Conservation (phyloP, 306 rosid genomes). For the Luffa aegyptiaca region DNA sequence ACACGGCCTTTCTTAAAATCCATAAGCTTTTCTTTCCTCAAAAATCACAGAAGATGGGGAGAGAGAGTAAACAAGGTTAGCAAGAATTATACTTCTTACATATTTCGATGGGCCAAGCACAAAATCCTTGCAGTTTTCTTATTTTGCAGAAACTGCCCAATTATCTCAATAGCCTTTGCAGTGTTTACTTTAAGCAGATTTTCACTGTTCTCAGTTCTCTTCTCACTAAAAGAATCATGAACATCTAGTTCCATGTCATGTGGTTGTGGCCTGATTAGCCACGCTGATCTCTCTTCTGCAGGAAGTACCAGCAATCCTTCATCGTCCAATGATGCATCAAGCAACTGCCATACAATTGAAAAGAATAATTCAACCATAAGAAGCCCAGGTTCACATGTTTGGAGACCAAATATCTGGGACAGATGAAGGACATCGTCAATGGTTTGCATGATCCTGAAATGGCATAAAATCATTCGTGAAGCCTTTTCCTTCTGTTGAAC, state of each 20-base stretch:
- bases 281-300: conserved; percentile 48
- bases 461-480: conserved; percentile 13
- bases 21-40: neutral
- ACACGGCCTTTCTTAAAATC: neutral
- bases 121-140: conserved; percentile 60
- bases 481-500: neutral
- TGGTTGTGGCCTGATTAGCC: conserved; percentile 40
- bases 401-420: conserved; percentile 45
- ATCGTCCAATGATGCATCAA: conserved; percentile 86
- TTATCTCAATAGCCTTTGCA: conserved; percentile 58
- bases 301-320: conserved; percentile 61
- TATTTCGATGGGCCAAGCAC: conserved; percentile 55
- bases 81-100: conserved; percentile 37
- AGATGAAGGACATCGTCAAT: conserved; percentile 75
- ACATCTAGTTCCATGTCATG: conserved; percentile 57
- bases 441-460: conserved; percentile 72
- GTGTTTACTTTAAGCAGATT: conserved; percentile 47
- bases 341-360: conserved; percentile 67
- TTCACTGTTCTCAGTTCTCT: conserved; percentile 36
- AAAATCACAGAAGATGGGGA: conserved; percentile 7
- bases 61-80: neutral
- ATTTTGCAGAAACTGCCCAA: conserved; percentile 54
- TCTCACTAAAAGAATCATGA: conserved; percentile 35
- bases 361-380: conserved; percentile 73
- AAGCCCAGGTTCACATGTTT: conserved; percentile 61